A percentile compares a stretch with the other conserved stretches of the same genome.
Evolutionary conservation across 1,139 yeast genomes (phyloP).

Genomic region (Torulaspora globosa): DNA sequence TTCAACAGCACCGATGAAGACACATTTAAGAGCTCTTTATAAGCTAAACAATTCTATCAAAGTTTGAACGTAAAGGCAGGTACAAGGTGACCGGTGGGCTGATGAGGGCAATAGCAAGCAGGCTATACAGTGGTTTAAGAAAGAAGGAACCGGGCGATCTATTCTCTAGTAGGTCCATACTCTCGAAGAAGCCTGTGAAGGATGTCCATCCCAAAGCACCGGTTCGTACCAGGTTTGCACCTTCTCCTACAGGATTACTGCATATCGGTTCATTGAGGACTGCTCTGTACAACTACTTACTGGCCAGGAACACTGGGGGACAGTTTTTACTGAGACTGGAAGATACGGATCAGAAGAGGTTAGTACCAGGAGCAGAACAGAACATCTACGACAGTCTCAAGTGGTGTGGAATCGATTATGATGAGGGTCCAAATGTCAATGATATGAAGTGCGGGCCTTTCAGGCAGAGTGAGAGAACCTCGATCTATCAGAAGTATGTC

Average conservation of each 20-base stretch:
- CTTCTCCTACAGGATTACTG: conserved; percentile 92
- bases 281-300: conserved; percentile 79
- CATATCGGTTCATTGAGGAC: conserved; percentile 93
- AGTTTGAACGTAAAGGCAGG: background rate
- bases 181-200: conserved; percentile 23
- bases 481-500: conserved; percentile 59
- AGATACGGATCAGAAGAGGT: conserved; percentile 82
- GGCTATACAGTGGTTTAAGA: background rate
- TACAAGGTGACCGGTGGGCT: background rate
- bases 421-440: conserved; percentile 65
- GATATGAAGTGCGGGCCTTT: conserved; percentile 68
- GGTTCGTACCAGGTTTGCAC: conserved; percentile 90
- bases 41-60: background rate
- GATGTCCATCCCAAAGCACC: conserved; percentile 51
- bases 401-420: conserved; percentile 75
- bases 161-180: conserved; percentile 18
- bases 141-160: background rate
- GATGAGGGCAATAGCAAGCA: conserved; percentile 3
- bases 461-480: conserved; percentile 73
- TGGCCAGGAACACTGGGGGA: conserved; percentile 79
- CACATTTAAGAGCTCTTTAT: too few species aligned
- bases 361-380: conserved; percentile 76
- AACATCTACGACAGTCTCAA: conserved; percentile 68
- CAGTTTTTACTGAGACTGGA: conserved; percentile 77
- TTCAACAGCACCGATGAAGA: too few species aligned